Evolutionary conservation across 1,284 basidiomycete species (phyloP).

Genomic region (Mycena citricolor): DNA sequence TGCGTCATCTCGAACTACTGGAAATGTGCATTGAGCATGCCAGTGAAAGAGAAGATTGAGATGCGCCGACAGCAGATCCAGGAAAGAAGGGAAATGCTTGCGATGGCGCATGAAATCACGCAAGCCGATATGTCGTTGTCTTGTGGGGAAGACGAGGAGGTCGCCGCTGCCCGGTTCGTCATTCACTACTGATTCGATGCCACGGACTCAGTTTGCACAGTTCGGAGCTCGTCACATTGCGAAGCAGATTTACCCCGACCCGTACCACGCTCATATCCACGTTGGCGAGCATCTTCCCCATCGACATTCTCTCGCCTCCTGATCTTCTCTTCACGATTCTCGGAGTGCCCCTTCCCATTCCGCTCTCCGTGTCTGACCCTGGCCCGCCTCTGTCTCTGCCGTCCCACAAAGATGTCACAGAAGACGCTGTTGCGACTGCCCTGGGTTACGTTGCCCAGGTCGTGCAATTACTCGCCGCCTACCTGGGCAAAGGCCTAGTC

Average conservation of each 20-base stretch:
- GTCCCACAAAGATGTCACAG: conserved; percentile 70
- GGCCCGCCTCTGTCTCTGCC: conserved; percentile 79
- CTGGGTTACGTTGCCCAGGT: conserved; percentile 87
- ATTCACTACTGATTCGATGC: conserved; percentile 2
- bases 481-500: conserved; percentile 73
- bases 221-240: conserved; percentile 43
- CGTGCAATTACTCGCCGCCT: conserved; percentile 77
- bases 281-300: conserved; percentile 83
- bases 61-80: conserved; percentile 44
- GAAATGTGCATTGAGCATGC: conserved; percentile 3
- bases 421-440: conserved; percentile 82
- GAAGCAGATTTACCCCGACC: conserved; percentile 49
- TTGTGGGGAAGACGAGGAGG: conserved; percentile 36
- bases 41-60: conserved; percentile 46
- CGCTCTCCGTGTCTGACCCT: conserved; percentile 70
- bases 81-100: conserved; percentile 49
- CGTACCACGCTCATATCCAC: conserved; percentile 73
- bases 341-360: conserved; percentile 83
- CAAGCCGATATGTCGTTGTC: conserved; percentile 37
- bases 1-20: conserved; percentile 36
- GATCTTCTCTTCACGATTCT: conserved; percentile 86
- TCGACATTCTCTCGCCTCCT: conserved; percentile 77
- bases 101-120: conserved; percentile 43
- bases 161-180: conserved; percentile 46
- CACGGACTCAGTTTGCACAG: conserved; percentile 36